Evolutionary conservation across 2,329 filamentous ascomycete genomes (phyloP).

Genomic region (Sarocladiaceae sp.): DNA sequence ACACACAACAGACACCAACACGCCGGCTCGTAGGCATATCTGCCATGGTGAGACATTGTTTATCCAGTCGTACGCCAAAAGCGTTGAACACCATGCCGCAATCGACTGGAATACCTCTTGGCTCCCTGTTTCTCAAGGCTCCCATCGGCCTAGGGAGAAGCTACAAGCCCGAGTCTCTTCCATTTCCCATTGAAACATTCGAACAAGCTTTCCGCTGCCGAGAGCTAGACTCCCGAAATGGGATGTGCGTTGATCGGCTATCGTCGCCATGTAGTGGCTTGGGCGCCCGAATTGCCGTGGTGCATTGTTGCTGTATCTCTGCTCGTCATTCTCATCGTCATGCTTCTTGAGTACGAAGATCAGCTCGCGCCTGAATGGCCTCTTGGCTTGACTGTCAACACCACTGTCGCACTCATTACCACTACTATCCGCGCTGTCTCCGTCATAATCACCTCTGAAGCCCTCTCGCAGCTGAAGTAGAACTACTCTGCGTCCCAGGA

Average conservation of each 20-base stretch:
- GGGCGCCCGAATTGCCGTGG: constrained; percentile 9
- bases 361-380: constrained; percentile 17
- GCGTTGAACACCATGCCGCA: too few species aligned
- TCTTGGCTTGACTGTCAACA: constrained; percentile 21
- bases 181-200: too few species aligned
- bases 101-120: too few species aligned
- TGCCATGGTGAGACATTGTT: too few species aligned
- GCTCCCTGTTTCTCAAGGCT: too few species aligned
- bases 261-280: background rate
- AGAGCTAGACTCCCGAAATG: background rate
- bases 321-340: constrained; percentile 17
- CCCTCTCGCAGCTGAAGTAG: constrained; percentile 18
- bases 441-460: constrained; percentile 18
- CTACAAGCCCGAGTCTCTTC: too few species aligned
- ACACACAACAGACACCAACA: too few species aligned
- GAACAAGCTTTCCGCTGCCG: too few species aligned
- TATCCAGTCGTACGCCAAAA: too few species aligned
- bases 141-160: too few species aligned
- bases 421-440: constrained; percentile 18
- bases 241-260: too few species aligned
- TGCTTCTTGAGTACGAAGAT: constrained; percentile 14
- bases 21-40: too few species aligned
- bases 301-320: background rate
- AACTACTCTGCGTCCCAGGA: constrained; percentile 12
- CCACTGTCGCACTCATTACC: constrained; percentile 20